Conservation (phyloP, 2,329 filamentous ascomycete species). For the Oidium heveae region DNA sequence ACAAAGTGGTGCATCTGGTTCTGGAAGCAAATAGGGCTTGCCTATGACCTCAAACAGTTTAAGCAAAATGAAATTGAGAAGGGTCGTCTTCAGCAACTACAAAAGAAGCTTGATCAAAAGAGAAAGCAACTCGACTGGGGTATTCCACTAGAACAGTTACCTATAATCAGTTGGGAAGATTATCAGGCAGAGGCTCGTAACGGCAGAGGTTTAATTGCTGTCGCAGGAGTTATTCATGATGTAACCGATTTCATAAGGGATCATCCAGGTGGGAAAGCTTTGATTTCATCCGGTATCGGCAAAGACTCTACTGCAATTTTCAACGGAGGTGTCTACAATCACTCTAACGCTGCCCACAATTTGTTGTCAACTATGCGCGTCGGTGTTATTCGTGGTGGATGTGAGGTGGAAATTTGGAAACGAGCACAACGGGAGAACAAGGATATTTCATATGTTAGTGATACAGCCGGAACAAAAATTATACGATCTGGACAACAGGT, state of each 20-base stretch:
- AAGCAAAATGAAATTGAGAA: slow-evolving; percentile 81
- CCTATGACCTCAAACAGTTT: slow-evolving; percentile 77
- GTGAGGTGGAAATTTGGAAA: slow-evolving; percentile 87
- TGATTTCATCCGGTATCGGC: slow-evolving; percentile 59
- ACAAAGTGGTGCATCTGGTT: slow-evolving; percentile 75
- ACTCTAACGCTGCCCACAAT: slow-evolving; percentile 80
- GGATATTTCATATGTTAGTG: slow-evolving; percentile 55
- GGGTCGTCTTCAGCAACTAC: slow-evolving; percentile 64
- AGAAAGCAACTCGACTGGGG: slow-evolving; percentile 67
- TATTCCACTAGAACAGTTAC: slow-evolving; percentile 59
- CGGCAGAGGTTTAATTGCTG: slow-evolving; percentile 49
- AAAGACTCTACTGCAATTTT: slow-evolving; percentile 81
- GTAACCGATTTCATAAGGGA: slow-evolving; percentile 66
- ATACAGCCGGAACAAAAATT: slow-evolving; percentile 57
- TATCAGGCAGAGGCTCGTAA: slow-evolving; percentile 56
- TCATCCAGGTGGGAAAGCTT: slow-evolving; percentile 71
- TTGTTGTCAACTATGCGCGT: slow-evolving; percentile 70
- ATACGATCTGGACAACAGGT: slow-evolving; percentile 67
- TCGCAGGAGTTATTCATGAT: slow-evolving; percentile 72
- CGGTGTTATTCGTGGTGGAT: slow-evolving; percentile 63
- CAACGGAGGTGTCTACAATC: slow-evolving; percentile 75
- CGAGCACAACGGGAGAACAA: slow-evolving; percentile 64
- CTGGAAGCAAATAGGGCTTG: slow-evolving; percentile 65
- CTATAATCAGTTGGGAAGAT: slow-evolving; percentile 68
- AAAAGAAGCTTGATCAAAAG: slow-evolving; percentile 85